Percentiles rank a stretch among this genome's conserved stretches.
Conservation (phyloP, 345 rosid species). For the Citrus trifoliata region DNA sequence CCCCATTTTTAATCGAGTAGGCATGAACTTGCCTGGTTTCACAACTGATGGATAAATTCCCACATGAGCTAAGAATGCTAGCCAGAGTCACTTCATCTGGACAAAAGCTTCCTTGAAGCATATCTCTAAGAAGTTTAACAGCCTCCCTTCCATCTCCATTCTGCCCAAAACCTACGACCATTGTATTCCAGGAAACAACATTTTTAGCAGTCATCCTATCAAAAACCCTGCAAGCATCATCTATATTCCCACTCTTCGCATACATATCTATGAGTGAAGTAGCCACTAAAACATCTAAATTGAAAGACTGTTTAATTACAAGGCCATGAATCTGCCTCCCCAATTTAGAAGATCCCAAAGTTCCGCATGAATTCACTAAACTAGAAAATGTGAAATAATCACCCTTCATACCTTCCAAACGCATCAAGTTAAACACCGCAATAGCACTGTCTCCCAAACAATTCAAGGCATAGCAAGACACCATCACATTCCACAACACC, state of each 20-base stretch:
- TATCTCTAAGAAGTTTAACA: constrained; percentile 41
- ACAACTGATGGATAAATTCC: constrained; percentile 27
- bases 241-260: constrained; percentile 39
- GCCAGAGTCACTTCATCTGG: constrained; percentile 67
- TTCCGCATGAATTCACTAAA: constrained; percentile 42
- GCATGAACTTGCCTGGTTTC: constrained; percentile 59
- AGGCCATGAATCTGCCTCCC: constrained; percentile 59
- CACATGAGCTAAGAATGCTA: constrained; percentile 56
- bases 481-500: constrained; percentile 61
- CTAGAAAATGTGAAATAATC: constrained; percentile 63
- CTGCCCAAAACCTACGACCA: constrained; percentile 60
- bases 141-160: constrained; percentile 50
- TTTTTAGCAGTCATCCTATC: constrained; percentile 50
- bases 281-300: constrained; percentile 46
- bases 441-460: constrained; percentile 43
- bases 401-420: constrained; percentile 31
- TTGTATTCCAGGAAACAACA: constrained; percentile 66
- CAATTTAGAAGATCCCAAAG: constrained; percentile 25
- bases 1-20: constrained; percentile 38
- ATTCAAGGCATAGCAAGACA: constrained; percentile 53
- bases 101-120: constrained; percentile 34
- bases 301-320: constrained; percentile 41
- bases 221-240: constrained; percentile 48
- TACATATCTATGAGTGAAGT: constrained; percentile 63
- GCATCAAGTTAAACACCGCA: constrained; percentile 43